These are phyloP conservation scores for Dichomitus squalens DNA, from an alignment of 1,284 basidiomycete genomes.

Conservation along the genomic window DNA sequence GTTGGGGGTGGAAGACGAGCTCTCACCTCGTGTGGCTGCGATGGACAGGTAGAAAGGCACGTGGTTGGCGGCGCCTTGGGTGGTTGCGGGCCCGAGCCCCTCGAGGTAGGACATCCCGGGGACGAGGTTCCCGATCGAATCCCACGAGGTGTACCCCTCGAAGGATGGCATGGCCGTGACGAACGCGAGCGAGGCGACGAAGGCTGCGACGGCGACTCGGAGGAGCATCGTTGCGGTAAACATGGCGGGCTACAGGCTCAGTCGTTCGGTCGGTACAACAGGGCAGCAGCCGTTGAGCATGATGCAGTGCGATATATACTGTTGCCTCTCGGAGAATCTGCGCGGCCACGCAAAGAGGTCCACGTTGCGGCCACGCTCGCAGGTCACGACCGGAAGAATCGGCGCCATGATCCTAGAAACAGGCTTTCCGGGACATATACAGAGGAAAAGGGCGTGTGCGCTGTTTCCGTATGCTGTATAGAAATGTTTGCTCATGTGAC, in stretches of 20 bases:
- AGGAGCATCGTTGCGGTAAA: conserved; percentile 24
- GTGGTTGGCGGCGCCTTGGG: conserved; percentile 11
- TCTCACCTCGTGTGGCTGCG: conserved; percentile 27
- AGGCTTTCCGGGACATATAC: conserved; percentile 14
- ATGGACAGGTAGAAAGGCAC: conserved; percentile 43
- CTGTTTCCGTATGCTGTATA: neutral
- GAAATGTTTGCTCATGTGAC: conserved; percentile 15
- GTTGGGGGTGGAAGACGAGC: neutral
- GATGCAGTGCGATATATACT: conserved; percentile 10
- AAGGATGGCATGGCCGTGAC: conserved; percentile 48
- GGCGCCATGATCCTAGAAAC: conserved; percentile 8
- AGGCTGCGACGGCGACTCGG: conserved; percentile 22
- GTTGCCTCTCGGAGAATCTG: conserved; percentile 15
- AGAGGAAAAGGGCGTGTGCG: neutral
- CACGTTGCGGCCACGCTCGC: conserved; percentile 19
- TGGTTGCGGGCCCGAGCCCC: conserved; percentile 39
- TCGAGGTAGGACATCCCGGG: conserved; percentile 50
- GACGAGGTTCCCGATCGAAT: conserved; percentile 49
- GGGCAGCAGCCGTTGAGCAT: neutral
- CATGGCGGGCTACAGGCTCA: conserved; percentile 12
- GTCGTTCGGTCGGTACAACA: neutral
- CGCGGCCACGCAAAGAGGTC: conserved; percentile 6
- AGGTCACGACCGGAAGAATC: conserved; percentile 14
- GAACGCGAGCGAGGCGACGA: conserved; percentile 24
- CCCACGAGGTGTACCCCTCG: conserved; percentile 43